Evolutionary conservation across 768 basidiomycete genomes (phyloP), one percentile per base, ranked within the genome.

Genomic region (Amanita phalloides): DNA sequence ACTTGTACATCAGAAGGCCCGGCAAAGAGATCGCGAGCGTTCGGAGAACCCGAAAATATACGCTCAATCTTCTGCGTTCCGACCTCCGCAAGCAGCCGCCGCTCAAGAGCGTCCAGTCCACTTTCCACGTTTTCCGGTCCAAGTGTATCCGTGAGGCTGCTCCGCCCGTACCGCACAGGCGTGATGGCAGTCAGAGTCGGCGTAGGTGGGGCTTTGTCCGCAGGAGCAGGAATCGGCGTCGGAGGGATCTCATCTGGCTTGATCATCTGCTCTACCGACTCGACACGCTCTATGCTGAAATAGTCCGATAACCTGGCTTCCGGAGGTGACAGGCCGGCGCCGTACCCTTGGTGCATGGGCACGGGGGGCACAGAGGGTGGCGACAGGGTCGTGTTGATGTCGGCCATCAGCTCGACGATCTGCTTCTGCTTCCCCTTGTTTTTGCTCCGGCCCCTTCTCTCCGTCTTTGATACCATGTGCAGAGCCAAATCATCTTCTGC

Each of bases 31-130:
- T 59, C 61, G 51, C 69, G 57, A 21, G 66, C 67, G 54, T 69
- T 28, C 3, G 13, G 68, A 6, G 67, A 63, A 20, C 58, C 55
- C 48, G 60, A 56, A 35, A 68, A 63, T 30, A 56, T 61, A 8
- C 59, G 56, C 25, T 70, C 71, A 4, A 68, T 52, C 59, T 76
- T 77, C 46, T 81, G 72, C 17, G 86, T 89, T 25, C 87, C 87
- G 6, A 90, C 86, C 58, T 89, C 80, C 0, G 78, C 80, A 0
- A 84, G 64, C 3, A 90, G 67, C 48, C 80, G 70, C 45, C 78
- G 71, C 60, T 90, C 87, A 6, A 90, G 66, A 3, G 81, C 86
- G 56, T 90, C 86, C 3, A 90, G 66, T 7, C 86, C 86, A 46
- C 71, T 80, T 57, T 78, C 78, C 20, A 20, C 23, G 4, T 21